Evolutionary conservation across 331 rosid genomes (phyloP), one percentile per base, ranked within the genome.

Genomic region (Dryas integrifolia): DNA sequence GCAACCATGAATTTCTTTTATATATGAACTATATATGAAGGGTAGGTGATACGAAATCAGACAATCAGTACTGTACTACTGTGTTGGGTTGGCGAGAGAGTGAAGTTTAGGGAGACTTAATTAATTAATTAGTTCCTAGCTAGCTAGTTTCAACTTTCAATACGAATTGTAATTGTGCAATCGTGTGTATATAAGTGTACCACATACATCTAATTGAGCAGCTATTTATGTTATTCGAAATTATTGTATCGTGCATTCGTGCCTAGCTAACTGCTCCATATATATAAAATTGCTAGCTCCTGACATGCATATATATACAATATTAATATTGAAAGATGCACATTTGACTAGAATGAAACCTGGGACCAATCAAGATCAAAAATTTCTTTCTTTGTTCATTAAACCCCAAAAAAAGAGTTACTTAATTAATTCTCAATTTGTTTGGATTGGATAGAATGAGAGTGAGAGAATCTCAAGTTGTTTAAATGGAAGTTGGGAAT

Each of bases 401-500:
- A 18, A 44, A 21, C 38, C 50, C 38, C 30, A 9, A 43, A n/a
- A 0, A 63, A 11, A 45, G 5, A 30, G 5, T 16, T 2, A 35
- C 0, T 56, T 57, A 21, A 21, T 21, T 21, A 21, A 21, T 21
- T 30, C 3, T 57, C 1, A 1, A 56, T 2, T 9, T 62, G 47
- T 62, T 30, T 30, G 35, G 53, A 21, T 45, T 48, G 73, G 50
- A 15, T 50, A 38, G 59, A 67, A 50, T 39, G 13, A 49, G 62
- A 39, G 35, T 30, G 35, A 30, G 35, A 2, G 72, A 69, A 52
- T 69, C 62, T 39, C 5, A 21, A 39, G 0, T 51, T 9, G 18
- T 67, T 35, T 50, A 39, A 5, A 15, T 56, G 6, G 55, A 13
- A 70, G 55, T 57, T 45, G 58, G 67, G 75, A 71, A 58, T 56